A percentile compares a stretch with the other conserved stretches of the same genome.
These are phyloP conservation scores for Cystobasidium slooffiae DNA, from an alignment of 1,284 basidiomycete species.

Conservation along the genomic window DNA sequence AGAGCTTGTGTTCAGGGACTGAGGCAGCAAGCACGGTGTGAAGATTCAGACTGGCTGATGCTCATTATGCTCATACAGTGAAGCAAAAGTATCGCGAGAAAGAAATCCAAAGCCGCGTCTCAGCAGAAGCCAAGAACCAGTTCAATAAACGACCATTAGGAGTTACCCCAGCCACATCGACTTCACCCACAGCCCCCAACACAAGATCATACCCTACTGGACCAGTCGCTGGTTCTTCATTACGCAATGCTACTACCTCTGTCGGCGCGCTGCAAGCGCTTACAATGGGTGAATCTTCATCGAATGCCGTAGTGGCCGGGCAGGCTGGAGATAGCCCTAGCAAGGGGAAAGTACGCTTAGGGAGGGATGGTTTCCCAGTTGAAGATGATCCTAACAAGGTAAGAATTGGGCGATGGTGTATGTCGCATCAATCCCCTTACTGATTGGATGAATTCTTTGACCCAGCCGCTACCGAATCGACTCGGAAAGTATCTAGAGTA, in stretches of 20 bases:
- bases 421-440: background rate
- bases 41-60: background rate
- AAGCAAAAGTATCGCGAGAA: constrained; percentile 37
- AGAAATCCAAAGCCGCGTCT: constrained; percentile 26
- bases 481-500: constrained; percentile 83
- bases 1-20: background rate
- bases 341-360: constrained; percentile 39
- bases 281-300: constrained; percentile 27
- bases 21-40: background rate
- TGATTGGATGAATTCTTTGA: background rate
- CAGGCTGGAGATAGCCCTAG: constrained; percentile 22
- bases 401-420: background rate
- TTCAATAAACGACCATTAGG: constrained; percentile 67
- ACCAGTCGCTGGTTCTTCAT: constrained; percentile 8
- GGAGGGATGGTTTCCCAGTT: constrained; percentile 41
- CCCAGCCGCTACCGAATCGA: constrained; percentile 39
- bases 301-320: constrained; percentile 9
- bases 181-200: constrained; percentile 63
- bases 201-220: constrained; percentile 43
- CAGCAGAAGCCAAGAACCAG: constrained; percentile 57
- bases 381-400: constrained; percentile 45
- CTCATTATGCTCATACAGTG: background rate
- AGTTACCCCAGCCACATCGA: constrained; percentile 63
- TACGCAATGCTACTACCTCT: constrained; percentile 42
- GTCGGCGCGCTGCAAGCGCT: constrained; percentile 41